phyloP scores from a whole-genome alignment of 257 asterid species.

The Solanum gandarillasii region DNA sequence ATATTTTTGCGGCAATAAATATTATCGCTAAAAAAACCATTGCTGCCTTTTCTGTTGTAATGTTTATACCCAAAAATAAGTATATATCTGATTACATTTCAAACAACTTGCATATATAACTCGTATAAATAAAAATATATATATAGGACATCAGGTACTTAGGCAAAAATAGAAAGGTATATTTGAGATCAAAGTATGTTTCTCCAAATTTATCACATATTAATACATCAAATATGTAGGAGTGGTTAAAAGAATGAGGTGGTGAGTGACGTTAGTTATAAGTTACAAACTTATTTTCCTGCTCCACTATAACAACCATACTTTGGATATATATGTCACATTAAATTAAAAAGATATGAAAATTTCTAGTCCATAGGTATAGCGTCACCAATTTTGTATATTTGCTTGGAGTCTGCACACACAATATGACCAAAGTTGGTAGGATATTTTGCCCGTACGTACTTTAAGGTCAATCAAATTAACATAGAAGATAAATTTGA shows the following conservation, averaged over 20 bases:
- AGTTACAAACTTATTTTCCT: slow-evolving; percentile 17
- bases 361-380: not conserved
- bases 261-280: slow-evolving; percentile 24
- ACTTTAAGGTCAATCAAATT: not conserved
- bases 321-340: slow-evolving; percentile 2
- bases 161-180: not conserved
- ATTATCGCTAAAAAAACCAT: too few species aligned
- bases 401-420: not conserved
- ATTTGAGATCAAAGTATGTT: not conserved
- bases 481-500: not conserved
- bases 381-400: not conserved
- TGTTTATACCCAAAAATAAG: too few species aligned
- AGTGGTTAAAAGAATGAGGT: slow-evolving; percentile 45
- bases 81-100: not conserved
- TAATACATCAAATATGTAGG: not conserved
- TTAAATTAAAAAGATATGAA: not conserved
- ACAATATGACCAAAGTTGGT: not conserved
- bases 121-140: not conserved
- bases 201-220: not conserved
- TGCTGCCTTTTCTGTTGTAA: too few species aligned
- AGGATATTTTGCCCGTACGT: not conserved
- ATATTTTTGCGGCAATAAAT: too few species aligned
- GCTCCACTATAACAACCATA: slow-evolving; percentile 60
- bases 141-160: not conserved
- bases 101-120: not conserved